These are phyloP conservation scores for Heritiera littoralis DNA, from an alignment of 345 rosid species.

Conservation along the genomic window DNA sequence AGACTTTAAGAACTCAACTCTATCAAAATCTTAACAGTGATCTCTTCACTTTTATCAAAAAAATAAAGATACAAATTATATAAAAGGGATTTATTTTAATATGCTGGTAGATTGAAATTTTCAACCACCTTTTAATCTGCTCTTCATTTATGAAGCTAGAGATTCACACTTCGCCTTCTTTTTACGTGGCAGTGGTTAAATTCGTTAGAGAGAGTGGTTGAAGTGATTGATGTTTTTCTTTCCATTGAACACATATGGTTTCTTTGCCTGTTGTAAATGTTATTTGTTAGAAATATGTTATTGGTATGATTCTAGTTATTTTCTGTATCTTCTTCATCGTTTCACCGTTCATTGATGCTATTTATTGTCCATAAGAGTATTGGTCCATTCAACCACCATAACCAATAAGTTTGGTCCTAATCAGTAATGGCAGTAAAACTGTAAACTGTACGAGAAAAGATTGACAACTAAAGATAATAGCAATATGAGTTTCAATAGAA, in stretches of 20 bases:
- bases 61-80: not conserved
- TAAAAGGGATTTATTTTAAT: not conserved
- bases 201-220: not conserved
- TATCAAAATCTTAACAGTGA: not conserved
- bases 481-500: no score
- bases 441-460: no score
- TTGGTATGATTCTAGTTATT: not conserved
- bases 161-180: slow-evolving; percentile 14
- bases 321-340: not conserved
- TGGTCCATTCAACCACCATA: no score
- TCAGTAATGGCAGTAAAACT: no score
- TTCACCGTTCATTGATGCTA: no score
- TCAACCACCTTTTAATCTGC: not conserved
- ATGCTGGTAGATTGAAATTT: not conserved
- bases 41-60: no score
- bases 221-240: not conserved
- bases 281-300: not conserved
- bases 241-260: no score
- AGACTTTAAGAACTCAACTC: not conserved
- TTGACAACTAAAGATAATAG: no score
- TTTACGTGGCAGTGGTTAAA: not conserved
- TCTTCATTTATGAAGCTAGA: slow-evolving; percentile 11
- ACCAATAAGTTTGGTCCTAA: no score
- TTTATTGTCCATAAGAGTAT: no score
- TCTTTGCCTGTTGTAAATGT: no score